Evolutionary conservation across 2,329 filamentous ascomycete genomes (phyloP).

Genomic region (Zymoseptoria brevis): DNA sequence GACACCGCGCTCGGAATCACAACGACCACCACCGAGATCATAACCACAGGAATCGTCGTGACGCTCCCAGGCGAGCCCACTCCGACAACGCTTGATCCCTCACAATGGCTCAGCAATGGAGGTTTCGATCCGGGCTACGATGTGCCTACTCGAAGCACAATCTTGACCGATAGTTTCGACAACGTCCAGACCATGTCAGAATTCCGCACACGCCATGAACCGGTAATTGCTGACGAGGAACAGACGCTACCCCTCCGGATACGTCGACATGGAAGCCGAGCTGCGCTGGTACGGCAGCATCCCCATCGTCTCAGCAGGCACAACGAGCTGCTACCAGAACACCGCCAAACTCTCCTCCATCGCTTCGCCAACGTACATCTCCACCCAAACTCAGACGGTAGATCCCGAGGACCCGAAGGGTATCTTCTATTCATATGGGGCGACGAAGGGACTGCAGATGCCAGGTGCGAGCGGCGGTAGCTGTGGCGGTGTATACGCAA

Average conservation of each 20-base stretch:
- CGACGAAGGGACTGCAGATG: neutral
- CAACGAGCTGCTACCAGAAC: neutral
- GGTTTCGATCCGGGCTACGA: neutral
- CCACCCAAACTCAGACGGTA: neutral
- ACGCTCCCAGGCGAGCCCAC: neutral
- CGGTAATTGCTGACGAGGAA: neutral
- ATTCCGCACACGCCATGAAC: neutral
- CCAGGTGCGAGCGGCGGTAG: neutral
- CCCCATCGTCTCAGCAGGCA: neutral
- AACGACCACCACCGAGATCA: neutral
- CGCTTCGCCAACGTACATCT: neutral
- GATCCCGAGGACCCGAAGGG: neutral
- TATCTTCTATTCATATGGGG: neutral
- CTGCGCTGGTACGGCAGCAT: neutral
- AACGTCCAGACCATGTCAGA: neutral
- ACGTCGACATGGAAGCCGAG: neutral
- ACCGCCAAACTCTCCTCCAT: neutral
- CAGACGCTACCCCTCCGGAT: neutral
- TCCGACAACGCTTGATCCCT: neutral
- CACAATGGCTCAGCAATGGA: neutral
- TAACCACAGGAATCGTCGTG: neutral
- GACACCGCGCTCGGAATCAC: neutral
- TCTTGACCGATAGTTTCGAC: neutral
- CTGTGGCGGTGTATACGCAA: neutral
- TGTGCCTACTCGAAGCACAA: neutral